Evolutionary conservation across 192 early-diverging fungal genomes (phyloP).

Genomic region (Martensiomyces pterosporus): DNA sequence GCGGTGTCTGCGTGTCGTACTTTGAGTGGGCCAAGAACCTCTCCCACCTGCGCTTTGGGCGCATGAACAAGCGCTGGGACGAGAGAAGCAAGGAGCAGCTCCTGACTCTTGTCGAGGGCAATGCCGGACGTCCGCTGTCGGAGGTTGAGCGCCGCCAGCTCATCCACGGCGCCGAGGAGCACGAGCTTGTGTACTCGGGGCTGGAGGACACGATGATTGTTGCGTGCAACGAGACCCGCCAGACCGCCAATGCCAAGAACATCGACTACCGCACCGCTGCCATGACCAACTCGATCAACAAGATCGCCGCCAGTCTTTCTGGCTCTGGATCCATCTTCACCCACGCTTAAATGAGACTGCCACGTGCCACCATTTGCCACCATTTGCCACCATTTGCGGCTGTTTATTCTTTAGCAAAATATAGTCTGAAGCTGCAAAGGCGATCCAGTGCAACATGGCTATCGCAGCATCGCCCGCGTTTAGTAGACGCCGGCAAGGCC

Average conservation of each 20-base stretch:
- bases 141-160: conserved; percentile 70
- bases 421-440: too few species aligned
- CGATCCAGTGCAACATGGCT: too few species aligned
- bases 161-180: conserved; percentile 79
- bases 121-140: conserved; percentile 68
- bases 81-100: conserved; percentile 70
- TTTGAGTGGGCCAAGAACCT: conserved; percentile 84
- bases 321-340: conserved; percentile 78
- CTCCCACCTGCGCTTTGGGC: conserved; percentile 78
- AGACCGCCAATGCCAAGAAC: conserved; percentile 60
- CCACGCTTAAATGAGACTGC: conserved; percentile 19
- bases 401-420: too few species aligned
- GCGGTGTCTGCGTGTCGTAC: conserved; percentile 81
- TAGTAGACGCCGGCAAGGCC: too few species aligned
- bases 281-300: conserved; percentile 73
- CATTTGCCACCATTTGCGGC: too few species aligned
- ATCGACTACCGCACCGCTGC: conserved; percentile 79
- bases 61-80: conserved; percentile 82
- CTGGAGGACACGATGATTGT: conserved; percentile 84
- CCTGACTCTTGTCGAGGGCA: conserved; percentile 66
- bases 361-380: too few species aligned
- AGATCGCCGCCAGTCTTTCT: conserved; percentile 70
- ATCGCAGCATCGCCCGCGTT: too few species aligned
- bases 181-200: conserved; percentile 80
- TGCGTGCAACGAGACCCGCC: conserved; percentile 69